Evolutionary conservation across 2,329 filamentous ascomycete genomes (phyloP).

Genomic region (Blastomyces percursus): DNA sequence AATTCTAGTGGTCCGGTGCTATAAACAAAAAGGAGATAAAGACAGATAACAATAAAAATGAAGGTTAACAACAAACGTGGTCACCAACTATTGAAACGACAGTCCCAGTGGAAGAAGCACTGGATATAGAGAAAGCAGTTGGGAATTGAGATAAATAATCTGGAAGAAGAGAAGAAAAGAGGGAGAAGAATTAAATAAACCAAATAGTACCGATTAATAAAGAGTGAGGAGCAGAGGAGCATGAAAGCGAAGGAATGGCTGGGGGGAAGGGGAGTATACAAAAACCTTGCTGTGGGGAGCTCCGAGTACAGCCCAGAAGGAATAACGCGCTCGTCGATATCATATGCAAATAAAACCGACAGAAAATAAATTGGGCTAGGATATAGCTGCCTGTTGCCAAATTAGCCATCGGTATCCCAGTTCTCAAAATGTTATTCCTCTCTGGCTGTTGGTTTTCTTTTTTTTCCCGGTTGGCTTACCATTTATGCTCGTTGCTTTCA

Average conservation of each 20-base stretch:
- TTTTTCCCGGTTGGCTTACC: neutral
- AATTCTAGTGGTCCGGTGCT: slow-evolving; percentile 3
- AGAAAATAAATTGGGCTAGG: neutral
- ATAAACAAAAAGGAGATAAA: slow-evolving; percentile 4
- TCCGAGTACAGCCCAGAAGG: neutral
- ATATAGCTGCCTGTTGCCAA: neutral
- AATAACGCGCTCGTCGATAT: neutral
- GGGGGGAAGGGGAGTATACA: slow-evolving; percentile 7
- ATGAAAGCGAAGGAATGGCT: slow-evolving; percentile 8
- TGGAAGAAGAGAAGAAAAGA: slow-evolving; percentile 1
- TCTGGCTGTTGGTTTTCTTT: neutral
- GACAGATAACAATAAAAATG: slow-evolving; percentile 1
- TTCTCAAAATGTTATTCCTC: neutral
- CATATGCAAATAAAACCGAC: slow-evolving; percentile 1
- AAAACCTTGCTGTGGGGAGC: slow-evolving; percentile 8
- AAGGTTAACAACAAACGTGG: neutral
- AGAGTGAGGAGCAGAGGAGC: slow-evolving; percentile 2
- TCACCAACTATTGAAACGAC: slow-evolving; percentile 8
- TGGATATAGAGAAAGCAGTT: slow-evolving; percentile 2
- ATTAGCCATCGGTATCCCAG: neutral
- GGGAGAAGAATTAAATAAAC: slow-evolving; percentile 3
- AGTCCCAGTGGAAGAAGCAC: slow-evolving; percentile 9
- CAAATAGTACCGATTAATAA: slow-evolving; percentile 6
- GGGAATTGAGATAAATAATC: neutral
- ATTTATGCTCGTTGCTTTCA: slow-evolving; percentile 1